Base-by-base conservation (phyloP, 768 basidiomycete genomes). In the Amanita rubescens region DNA sequence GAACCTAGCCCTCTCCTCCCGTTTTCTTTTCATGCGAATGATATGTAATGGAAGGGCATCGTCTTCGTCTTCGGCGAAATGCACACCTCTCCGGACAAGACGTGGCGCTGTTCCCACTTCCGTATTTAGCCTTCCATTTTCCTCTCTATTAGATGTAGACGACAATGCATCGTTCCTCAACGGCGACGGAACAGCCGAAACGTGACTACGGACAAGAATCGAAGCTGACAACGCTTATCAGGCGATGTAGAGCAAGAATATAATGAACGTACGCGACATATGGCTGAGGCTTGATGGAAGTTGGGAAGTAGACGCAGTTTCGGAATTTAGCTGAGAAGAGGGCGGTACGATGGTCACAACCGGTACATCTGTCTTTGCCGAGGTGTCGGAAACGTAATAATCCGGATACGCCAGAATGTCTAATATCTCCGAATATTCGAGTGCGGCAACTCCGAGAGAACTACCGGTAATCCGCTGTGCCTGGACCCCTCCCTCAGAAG, bases 1-100 rank as follows among this genome's bases (percentile, higher is more conserved):
- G 59, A 87, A 85, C 41, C 67, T 76, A 41, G 81, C 82, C 70
- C 85, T 85, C 67, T 86, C 81, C 65, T 84, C 85, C 41, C 82
- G 81, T 60, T 80, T 80, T 72, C 83, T 84, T 71, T 82, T 84
- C 65, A 78, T 77, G 50, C 84, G 82, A 62, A 87, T 69, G n/a
- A 82, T 77, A 62, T 89, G 79, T 37, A 88, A 69, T 2, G 88
- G 88, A 57, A 86, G 72, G 49, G 73, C 72, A 63, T 89, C 86
- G 38, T 87, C 85, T 55, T 79, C 81, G 61, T 79, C 78, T 58
- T 84, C 82, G 27, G 75, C 80, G 56, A 86, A 85, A 41, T 82
- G 77, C 8, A 85, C 85, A 9, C 82, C 81, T 35, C 82, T 77
- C 62, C 76, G 77, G 49, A 71, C 67, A 17, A 68, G 59, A 34